Evolutionary conservation across 208 protist species (phyloP).

Genomic region (Crithidia bombi): DNA sequence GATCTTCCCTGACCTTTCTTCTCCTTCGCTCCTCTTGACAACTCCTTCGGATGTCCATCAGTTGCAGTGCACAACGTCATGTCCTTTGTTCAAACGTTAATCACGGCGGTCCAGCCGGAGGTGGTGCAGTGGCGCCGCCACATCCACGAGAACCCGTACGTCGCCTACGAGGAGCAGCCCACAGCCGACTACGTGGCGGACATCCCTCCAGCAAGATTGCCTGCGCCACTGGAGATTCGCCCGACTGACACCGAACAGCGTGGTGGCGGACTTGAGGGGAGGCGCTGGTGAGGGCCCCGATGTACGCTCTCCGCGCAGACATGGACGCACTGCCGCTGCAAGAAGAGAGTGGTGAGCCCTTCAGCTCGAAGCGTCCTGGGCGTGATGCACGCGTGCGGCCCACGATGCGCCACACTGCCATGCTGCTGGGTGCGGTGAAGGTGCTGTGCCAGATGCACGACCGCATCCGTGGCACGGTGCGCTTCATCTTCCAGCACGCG

Average conservation of each 20-base stretch:
- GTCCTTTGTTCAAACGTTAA: slow-evolving; percentile 50
- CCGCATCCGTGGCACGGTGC: slow-evolving; percentile 64
- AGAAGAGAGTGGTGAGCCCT: slow-evolving; percentile 53
- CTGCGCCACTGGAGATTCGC: slow-evolving; percentile 45
- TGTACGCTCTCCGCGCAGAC: slow-evolving; percentile 65
- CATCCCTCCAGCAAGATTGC: slow-evolving; percentile 50
- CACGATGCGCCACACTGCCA: slow-evolving; percentile 73
- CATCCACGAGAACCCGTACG: slow-evolving; percentile 67
- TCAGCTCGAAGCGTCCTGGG: slow-evolving; percentile 55
- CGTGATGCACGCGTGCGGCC: slow-evolving; percentile 72
- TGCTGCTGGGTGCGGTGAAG: slow-evolving; percentile 68
- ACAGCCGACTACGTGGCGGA: slow-evolving; percentile 75
- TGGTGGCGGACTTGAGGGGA: slow-evolving; percentile 66
- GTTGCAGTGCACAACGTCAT: slow-evolving; percentile 17
- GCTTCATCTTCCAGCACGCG: slow-evolving; percentile 80
- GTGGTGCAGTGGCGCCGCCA: slow-evolving; percentile 76
- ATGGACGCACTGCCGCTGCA: slow-evolving; percentile 68
- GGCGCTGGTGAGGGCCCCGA: slow-evolving; percentile 49
- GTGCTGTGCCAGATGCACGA: slow-evolving; percentile 50
- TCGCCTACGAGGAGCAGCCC: slow-evolving; percentile 65
- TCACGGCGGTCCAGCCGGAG: slow-evolving; percentile 46
- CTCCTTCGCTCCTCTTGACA: slow-evolving; percentile 5
- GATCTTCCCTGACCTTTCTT: slow-evolving; percentile 5
- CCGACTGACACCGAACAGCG: slow-evolving; percentile 57
- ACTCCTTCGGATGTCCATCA: not conserved